Conservation (phyloP, 1,284 basidiomycete species). For the Cutaneotrichosporon sp. region DNA sequence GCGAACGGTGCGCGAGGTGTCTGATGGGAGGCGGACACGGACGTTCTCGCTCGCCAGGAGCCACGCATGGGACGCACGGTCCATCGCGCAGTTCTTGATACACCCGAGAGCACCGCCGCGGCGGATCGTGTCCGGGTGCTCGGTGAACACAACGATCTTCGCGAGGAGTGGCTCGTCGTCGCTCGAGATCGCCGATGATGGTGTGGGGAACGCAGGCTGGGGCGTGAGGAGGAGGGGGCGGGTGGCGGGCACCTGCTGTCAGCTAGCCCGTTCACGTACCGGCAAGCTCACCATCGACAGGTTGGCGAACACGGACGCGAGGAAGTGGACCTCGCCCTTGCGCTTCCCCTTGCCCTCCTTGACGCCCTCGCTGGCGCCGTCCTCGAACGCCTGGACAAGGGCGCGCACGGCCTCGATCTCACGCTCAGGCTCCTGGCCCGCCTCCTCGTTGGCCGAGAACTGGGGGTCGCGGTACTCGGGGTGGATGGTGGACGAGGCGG, state of each 20-base stretch:
- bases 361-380: constrained; percentile 64
- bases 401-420: constrained; percentile 70
- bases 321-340: constrained; percentile 80
- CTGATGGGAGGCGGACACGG: constrained; percentile 48
- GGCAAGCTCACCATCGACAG: constrained; percentile 66
- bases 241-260: constrained; percentile 43
- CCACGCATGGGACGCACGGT: constrained; percentile 48
- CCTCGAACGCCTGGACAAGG: constrained; percentile 80
- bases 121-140: constrained; percentile 80
- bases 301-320: constrained; percentile 90
- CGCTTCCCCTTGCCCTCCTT: constrained; percentile 57
- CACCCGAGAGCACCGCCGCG: constrained; percentile 80
- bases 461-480: constrained; percentile 47
- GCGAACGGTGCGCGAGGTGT: constrained; percentile 59
- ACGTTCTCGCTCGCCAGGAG: constrained; percentile 50
- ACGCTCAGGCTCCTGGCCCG: constrained; percentile 57
- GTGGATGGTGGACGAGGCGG: constrained; percentile 63
- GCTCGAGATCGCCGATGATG: constrained; percentile 30
- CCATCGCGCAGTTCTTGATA: constrained; percentile 64
- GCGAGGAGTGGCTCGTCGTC: constrained; percentile 72
- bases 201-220: constrained; percentile 48
- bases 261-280: not conserved
- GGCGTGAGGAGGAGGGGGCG: constrained; percentile 45
- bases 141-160: constrained; percentile 81
- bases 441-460: constrained; percentile 64